phyloP scores from a whole-genome alignment of 176 grass and related monocot species.

The Eragrostis curvula region DNA sequence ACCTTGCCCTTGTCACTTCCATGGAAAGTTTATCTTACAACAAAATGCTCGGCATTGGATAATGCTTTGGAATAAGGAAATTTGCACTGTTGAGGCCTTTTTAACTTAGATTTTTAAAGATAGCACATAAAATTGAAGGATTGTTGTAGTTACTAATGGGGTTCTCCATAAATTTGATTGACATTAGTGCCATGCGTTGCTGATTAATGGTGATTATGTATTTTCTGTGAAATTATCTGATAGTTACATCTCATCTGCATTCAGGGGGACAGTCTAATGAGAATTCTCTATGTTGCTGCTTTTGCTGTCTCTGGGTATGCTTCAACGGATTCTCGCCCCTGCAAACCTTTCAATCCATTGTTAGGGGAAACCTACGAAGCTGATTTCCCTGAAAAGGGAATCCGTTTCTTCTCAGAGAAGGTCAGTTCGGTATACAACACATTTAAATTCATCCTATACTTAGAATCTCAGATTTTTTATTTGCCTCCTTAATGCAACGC shows the following conservation, averaged over 20 bases:
- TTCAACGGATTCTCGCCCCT: conserved; percentile 72
- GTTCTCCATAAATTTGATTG: neutral
- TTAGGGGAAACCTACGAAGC: conserved; percentile 96
- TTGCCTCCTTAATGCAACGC: neutral
- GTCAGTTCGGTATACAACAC: conserved; percentile 44
- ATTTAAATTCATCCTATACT: conserved; percentile 32
- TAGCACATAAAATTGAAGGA: conserved; percentile 22
- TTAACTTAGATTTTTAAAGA: too few relatives aligned
- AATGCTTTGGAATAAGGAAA: neutral
- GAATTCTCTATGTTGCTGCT: conserved; percentile 83
- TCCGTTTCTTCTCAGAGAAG: conserved; percentile 93
- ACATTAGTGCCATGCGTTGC: neutral
- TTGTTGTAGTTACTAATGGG: neutral
- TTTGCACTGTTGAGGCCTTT: conserved; percentile 13
- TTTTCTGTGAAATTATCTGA: conserved; percentile 10
- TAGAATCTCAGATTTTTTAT: neutral
- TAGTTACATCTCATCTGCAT: conserved; percentile 37
- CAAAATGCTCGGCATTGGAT: neutral
- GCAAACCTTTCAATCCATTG: conserved; percentile 96
- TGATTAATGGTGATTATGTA: conserved; percentile 27
- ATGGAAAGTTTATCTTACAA: neutral
- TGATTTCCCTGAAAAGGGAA: conserved; percentile 83
- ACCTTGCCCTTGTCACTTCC: neutral
- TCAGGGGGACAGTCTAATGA: conserved; percentile 87
- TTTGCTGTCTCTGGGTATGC: conserved; percentile 95